These are phyloP conservation scores for Afroboletus lepidellus DNA, from an alignment of 1,284 basidiomycete genomes.

Conservation along the genomic window DNA sequence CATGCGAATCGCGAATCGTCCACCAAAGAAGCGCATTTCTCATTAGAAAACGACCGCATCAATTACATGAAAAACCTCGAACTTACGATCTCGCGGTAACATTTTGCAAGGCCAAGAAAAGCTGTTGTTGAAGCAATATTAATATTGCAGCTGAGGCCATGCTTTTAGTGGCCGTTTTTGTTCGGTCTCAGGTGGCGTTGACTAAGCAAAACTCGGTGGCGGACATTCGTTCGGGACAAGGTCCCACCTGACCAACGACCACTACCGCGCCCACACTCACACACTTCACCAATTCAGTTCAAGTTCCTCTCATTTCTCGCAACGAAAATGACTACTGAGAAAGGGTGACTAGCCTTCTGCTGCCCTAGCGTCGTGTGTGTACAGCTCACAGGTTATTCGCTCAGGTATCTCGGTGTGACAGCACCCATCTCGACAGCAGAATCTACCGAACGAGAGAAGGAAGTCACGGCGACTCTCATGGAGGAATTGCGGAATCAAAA, in stretches of 20 bases:
- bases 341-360: slow-evolving; percentile 29
- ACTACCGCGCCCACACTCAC: slow-evolving; percentile 14
- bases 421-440: slow-evolving; percentile 87
- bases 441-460: slow-evolving; percentile 71
- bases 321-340: slow-evolving; percentile 40
- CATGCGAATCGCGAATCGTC: no score
- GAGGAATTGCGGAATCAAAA: slow-evolving; percentile 86
- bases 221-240: background rate
- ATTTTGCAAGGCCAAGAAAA: no score
- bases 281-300: slow-evolving; percentile 6
- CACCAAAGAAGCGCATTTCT: no score
- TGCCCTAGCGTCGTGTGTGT: slow-evolving; percentile 1
- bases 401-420: slow-evolving; percentile 77
- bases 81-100: no score
- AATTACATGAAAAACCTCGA: no score
- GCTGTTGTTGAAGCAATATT: no score
- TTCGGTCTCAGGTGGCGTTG: slow-evolving; percentile 8
- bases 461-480: slow-evolving; percentile 85
- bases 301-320: slow-evolving; percentile 1
- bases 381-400: slow-evolving; percentile 11
- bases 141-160: no score
- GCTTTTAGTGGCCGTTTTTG: background rate
- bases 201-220: slow-evolving; percentile 30
- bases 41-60: no score
- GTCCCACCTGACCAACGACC: slow-evolving; percentile 19